Conservation (phyloP, 75 land plant genomes). For the Ceratopteris richardii region DNA sequence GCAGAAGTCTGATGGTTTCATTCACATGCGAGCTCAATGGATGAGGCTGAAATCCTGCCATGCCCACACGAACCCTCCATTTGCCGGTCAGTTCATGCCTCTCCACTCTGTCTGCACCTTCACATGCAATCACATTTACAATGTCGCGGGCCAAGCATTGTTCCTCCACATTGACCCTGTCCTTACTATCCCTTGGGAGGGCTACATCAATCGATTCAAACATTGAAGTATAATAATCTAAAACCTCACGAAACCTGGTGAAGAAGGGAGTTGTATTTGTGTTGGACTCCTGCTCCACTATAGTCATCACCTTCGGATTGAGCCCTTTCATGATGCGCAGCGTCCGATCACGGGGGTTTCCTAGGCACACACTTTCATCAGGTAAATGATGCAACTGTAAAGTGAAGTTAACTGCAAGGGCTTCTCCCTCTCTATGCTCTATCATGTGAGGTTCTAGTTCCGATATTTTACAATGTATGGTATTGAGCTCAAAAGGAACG, state of each 20-base stretch:
- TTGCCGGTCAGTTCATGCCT: constrained; percentile 86
- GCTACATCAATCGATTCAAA: constrained; percentile 89
- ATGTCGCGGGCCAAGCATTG: constrained; percentile 95
- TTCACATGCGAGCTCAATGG: constrained; percentile 54
- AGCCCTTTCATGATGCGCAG: constrained; percentile 76
- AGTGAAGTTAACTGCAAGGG: constrained; percentile 81
- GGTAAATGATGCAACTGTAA: constrained; percentile 94
- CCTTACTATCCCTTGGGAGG: constrained; percentile 72
- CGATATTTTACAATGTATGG: constrained; percentile 37
- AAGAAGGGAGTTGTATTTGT: constrained; percentile 85
- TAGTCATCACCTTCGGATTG: constrained; percentile 73
- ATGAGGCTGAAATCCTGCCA: constrained; percentile 78
- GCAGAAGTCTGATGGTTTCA: constrained; percentile 34
- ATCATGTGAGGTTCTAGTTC: constrained; percentile 53
- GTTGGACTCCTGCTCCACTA: constrained; percentile 91
- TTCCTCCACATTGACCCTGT: constrained; percentile 81
- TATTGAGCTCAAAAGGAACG: constrained; percentile 55
- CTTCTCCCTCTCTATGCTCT: constrained; percentile 37
- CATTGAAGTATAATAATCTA: constrained; percentile 69
- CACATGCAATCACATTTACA: constrained; percentile 88
- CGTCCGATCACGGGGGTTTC: constrained; percentile 68
- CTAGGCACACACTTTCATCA: constrained; percentile 82
- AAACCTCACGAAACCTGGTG: constrained; percentile 69
- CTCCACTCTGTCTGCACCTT: constrained; percentile 83
- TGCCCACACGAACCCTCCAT: constrained; percentile 89